These are phyloP conservation scores for Annulohypoxylon truncatum DNA, from an alignment of 2,329 filamentous ascomycete species.

Conservation along the genomic window DNA sequence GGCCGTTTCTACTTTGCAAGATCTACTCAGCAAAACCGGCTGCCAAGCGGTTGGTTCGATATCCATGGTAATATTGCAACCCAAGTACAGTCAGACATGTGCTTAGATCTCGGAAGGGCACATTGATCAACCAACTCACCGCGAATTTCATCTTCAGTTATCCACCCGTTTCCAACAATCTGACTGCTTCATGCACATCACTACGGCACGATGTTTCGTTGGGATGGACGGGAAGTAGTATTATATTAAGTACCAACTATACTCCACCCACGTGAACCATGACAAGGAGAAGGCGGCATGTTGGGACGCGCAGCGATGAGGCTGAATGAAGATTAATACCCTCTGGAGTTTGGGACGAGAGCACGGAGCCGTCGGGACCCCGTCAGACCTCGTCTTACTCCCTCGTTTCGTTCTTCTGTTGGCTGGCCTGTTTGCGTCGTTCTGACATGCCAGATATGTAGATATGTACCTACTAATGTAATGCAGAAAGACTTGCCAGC, in stretches of 20 bases:
- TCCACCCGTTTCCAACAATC: neutral
- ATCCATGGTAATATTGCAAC: constrained; percentile 2
- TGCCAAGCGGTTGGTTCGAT: neutral
- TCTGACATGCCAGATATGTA: neutral
- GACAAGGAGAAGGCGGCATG: constrained; percentile 1
- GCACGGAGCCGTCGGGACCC: neutral
- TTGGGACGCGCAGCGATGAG: constrained; percentile 6
- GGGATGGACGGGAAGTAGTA: neutral
- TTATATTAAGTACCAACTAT: neutral
- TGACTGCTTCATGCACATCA: constrained; percentile 2
- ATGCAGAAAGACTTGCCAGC: neutral
- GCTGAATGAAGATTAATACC: constrained; percentile 4
- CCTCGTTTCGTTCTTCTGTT: constrained; percentile 7
- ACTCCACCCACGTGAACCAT: constrained; percentile 3
- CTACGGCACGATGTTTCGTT: neutral
- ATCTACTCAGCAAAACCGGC: neutral
- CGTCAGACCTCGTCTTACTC: neutral
- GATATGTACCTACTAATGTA: neutral
- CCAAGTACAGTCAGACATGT: neutral
- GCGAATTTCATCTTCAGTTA: neutral
- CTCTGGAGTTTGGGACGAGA: neutral
- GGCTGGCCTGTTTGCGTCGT: constrained; percentile 5
- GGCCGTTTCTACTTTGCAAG: neutral
- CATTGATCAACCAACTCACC: neutral
- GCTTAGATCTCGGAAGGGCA: neutral